These are phyloP conservation scores for Nicotiana undulata DNA, from an alignment of 257 asterid genomes.

Conservation along the genomic window DNA sequence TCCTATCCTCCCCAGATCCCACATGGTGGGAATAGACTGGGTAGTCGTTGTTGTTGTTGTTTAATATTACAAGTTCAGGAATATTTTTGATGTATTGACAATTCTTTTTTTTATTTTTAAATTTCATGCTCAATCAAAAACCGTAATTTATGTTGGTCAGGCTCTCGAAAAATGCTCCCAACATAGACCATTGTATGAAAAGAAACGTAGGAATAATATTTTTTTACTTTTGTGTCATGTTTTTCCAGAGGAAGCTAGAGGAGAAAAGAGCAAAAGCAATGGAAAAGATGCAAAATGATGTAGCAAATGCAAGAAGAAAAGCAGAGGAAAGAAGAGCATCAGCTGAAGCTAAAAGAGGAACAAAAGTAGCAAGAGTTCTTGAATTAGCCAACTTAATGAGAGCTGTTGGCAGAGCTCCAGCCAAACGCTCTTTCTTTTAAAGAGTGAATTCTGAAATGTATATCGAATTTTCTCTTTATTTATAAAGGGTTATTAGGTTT, in stretches of 20 bases:
- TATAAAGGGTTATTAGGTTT: no score
- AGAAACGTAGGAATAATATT: not conserved
- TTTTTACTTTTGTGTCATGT: not conserved
- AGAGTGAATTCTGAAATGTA: not conserved
- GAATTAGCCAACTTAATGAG: conserved; percentile 78
- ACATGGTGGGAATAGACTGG: no score
- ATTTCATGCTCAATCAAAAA: not conserved
- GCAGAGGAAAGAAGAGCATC: conserved; percentile 95
- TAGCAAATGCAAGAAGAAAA: conserved; percentile 82
- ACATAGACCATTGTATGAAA: not conserved
- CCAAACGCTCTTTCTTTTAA: conserved; percentile 74
- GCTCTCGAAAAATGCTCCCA: no score
- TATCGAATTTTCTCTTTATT: no score
- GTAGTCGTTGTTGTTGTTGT: no score
- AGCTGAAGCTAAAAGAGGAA: conserved; percentile 89
- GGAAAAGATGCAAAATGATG: conserved; percentile 84
- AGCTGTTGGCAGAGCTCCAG: conserved; percentile 88
- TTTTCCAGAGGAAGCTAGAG: conserved; percentile 71
- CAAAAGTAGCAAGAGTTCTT: conserved; percentile 71
- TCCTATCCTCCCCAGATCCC: no score
- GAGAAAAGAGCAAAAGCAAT: conserved; percentile 83
- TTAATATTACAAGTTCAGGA: no score
- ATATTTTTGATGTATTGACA: no score
- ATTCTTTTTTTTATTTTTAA: not conserved
- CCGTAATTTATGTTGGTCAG: not conserved